Evolutionary conservation across 1,139 yeast species (phyloP).

Genomic region (Geotrichum cucujoidarum): DNA sequence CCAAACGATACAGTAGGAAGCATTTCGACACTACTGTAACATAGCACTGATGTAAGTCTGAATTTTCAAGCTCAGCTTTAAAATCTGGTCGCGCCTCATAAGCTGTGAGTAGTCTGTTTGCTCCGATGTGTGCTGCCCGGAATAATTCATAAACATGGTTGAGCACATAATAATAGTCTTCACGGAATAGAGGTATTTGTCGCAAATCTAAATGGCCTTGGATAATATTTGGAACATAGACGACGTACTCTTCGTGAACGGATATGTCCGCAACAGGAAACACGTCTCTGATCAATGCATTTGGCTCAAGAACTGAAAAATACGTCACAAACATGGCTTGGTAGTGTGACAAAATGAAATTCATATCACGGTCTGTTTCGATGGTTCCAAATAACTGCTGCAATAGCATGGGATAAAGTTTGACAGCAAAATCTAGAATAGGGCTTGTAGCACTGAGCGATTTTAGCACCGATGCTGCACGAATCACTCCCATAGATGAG

Average conservation of each 20-base stretch:
- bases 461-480: conserved; percentile 13
- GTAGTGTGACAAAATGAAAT: conserved; percentile 5
- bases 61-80: conserved; percentile 18
- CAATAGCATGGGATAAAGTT: conserved; percentile 16
- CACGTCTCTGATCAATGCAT: conserved; percentile 14
- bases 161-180: conserved; percentile 10
- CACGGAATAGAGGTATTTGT: conserved; percentile 12
- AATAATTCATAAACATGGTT: conserved; percentile 6
- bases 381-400: conserved; percentile 13
- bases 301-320: conserved; percentile 17
- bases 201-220: conserved; percentile 20
- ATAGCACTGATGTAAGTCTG: conserved; percentile 7
- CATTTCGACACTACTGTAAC: conserved; percentile 16
- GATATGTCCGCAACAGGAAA: conserved; percentile 10
- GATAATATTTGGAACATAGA: conserved; percentile 17
- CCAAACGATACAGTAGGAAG: conserved; percentile 24
- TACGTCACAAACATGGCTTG: conserved; percentile 20
- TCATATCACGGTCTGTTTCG: not conserved
- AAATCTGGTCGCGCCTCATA: conserved; percentile 17
- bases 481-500: conserved; percentile 7
- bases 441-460: conserved; percentile 6
- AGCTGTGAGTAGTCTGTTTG: conserved; percentile 17
- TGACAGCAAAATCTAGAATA: conserved; percentile 16
- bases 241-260: not conserved
- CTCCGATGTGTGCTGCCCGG: conserved; percentile 17